phyloP scores from a whole-genome alignment of 2,329 filamentous ascomycete species.

The Massarina eburnea region DNA sequence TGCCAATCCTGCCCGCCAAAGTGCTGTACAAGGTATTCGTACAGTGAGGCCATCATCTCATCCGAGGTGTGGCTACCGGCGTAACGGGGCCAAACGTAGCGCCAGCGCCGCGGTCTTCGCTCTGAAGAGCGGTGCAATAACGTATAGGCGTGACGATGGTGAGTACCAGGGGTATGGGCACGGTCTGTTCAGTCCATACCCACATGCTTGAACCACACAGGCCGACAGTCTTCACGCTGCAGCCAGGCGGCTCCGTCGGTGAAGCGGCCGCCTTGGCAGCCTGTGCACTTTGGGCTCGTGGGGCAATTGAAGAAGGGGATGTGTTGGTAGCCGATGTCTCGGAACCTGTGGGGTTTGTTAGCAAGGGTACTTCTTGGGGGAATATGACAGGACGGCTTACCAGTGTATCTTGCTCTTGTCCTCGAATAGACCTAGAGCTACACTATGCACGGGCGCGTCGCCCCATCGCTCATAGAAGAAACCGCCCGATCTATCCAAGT shows the following conservation, averaged over 20 bases:
- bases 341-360: slow-evolving; percentile 70
- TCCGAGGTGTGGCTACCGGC: neutral
- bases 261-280: slow-evolving; percentile 82
- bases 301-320: slow-evolving; percentile 99
- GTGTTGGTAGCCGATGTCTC: slow-evolving; percentile 97
- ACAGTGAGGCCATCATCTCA: neutral
- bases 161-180: too few species aligned
- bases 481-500: slow-evolving; percentile 88
- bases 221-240: slow-evolving; percentile 87
- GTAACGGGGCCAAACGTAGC: neutral
- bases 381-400: slow-evolving; percentile 53
- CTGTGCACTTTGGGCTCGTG: slow-evolving; percentile 89
- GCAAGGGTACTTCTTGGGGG: neutral
- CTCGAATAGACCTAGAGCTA: slow-evolving; percentile 89
- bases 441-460: slow-evolving; percentile 94
- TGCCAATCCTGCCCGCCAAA: too few species aligned
- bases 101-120: neutral
- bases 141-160: too few species aligned
- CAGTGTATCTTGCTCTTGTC: slow-evolving; percentile 90
- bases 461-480: slow-evolving; percentile 99
- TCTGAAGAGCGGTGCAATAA: neutral
- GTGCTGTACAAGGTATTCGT: neutral
- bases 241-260: slow-evolving; percentile 87
- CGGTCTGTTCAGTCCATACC: slow-evolving; percentile 67
- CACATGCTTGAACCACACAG: slow-evolving; percentile 96